phyloP scores from a whole-genome alignment of 2,329 filamentous ascomycete genomes.

The Hypoxylon sp. region DNA sequence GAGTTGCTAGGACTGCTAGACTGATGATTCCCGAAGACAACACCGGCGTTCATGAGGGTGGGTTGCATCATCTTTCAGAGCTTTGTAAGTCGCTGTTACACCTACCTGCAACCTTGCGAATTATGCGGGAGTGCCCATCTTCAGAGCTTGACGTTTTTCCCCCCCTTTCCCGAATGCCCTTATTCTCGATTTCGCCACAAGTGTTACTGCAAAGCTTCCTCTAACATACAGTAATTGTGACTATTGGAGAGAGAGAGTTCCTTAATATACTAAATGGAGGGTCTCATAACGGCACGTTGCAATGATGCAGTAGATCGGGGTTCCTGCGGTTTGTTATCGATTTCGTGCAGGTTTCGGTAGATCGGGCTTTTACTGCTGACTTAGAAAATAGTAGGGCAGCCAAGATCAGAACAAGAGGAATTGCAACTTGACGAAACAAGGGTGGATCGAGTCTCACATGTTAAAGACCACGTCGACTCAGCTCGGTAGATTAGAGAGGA shows the following conservation, averaged over 20 bases:
- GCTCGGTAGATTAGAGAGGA: constrained; percentile 1
- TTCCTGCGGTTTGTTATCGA: constrained; percentile 15
- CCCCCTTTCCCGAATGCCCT: neutral
- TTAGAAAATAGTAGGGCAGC: constrained; percentile 1
- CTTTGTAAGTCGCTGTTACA: neutral
- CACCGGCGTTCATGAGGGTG: neutral
- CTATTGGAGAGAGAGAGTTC: too few species aligned
- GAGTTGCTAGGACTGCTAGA: neutral
- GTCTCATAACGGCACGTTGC: constrained; percentile 6
- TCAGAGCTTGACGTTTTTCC: neutral
- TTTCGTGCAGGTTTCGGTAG: constrained; percentile 30
- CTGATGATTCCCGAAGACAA: neutral
- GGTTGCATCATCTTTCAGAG: neutral
- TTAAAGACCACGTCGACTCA: neutral
- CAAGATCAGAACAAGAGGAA: constrained; percentile 6
- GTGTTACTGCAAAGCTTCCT: neutral
- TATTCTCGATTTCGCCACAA: neutral
- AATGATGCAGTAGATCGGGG: constrained; percentile 7
- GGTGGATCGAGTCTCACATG: constrained; percentile 2
- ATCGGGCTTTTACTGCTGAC: constrained; percentile 25
- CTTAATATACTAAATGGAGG: neutral
- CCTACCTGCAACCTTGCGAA: neutral
- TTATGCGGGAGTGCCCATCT: neutral
- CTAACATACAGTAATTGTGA: constrained; percentile 1
- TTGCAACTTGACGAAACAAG: neutral